Percentiles rank a stretch among this genome's conserved stretches.
Conservation (phyloP, 2,329 filamentous ascomycete genomes). For the Colletotrichum noveboracense region DNA sequence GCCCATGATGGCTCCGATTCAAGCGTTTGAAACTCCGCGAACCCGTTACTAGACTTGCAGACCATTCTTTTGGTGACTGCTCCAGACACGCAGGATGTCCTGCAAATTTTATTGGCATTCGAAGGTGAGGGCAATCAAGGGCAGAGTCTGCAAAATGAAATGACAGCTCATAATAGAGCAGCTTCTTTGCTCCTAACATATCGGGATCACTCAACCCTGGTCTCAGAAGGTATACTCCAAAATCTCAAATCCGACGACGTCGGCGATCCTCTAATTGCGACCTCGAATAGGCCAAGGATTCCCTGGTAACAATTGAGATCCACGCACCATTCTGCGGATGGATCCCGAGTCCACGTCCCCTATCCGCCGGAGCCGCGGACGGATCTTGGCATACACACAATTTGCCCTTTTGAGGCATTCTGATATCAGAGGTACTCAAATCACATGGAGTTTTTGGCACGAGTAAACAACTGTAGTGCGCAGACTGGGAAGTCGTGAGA, state of each 20-base stretch:
- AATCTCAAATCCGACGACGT: neutral
- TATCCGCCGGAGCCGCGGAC: neutral
- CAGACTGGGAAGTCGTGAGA: neutral
- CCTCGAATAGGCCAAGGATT: neutral
- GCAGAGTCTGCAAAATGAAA: rapidly evolving
- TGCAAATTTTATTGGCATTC: neutral
- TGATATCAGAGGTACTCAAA: neutral
- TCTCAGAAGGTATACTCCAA: too few species aligned
- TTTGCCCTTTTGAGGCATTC: neutral
- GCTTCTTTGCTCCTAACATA: rapidly evolving
- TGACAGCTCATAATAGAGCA: neutral
- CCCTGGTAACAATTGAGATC: neutral
- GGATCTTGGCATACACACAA: neutral
- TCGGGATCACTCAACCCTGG: neutral
- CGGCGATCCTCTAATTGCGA: neutral
- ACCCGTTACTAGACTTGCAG: neutral
- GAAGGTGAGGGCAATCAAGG: rapidly evolving
- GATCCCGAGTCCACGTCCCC: neutral
- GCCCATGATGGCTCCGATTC: neutral
- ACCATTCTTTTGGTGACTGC: neutral
- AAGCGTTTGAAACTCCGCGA: neutral
- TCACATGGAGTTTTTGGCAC: neutral
- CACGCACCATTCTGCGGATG: neutral
- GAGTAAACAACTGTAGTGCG: neutral
- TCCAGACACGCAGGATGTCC: neutral